Evolutionary conservation across 2,329 filamentous ascomycete species (phyloP), one percentile per base, ranked within the genome.

Genomic region (Zymoseptoria passerinii): DNA sequence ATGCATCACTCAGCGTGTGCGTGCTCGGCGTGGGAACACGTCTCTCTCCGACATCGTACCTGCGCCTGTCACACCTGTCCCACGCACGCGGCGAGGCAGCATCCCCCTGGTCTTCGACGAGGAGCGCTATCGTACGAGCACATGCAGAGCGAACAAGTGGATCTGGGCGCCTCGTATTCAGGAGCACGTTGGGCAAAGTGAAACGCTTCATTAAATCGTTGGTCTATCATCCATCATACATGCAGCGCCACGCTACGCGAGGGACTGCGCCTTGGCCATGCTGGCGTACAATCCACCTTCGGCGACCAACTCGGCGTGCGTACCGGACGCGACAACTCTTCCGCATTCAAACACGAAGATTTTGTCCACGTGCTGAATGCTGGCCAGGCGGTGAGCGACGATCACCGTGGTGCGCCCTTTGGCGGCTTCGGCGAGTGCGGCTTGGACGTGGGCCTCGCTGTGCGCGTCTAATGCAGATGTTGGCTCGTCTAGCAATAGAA

Each of bases 301-400:
- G 19, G 72, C 73, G 13, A 87, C 73, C 63, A 87, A 72, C 66
- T 85, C 82, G 4, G 76, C 74, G 67, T 88, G 84, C 19, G 79
- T 79, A n/a, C 87, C 85, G 57, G 76, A 73, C 67, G 88, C 84
- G 1, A 83, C 74, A 44, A 88, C 78, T 20, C 71, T 80, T 23
- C 86, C 83, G 60, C 85, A 80, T 9, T 87, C 87, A 52, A 94
- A 82, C 0, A 92, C 88, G 66, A 89, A 90, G 49, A 92, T 92
- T n/a, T 85, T 76, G 70, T 92, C 85, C 1, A 88, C 87, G 65
- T 91, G 87, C 71, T 89, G 88, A 19, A 92, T 84, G 10, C 87
- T 92, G 0, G 86, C 86, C 53, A 92, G 76, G 13, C 89, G 79
- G 70, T 92, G 89, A 1, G 89, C 89, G 9, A 94, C 88, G 2